phyloP scores from a whole-genome alignment of 371 early-diverging fungal genomes.

The Mucor indicus region DNA sequence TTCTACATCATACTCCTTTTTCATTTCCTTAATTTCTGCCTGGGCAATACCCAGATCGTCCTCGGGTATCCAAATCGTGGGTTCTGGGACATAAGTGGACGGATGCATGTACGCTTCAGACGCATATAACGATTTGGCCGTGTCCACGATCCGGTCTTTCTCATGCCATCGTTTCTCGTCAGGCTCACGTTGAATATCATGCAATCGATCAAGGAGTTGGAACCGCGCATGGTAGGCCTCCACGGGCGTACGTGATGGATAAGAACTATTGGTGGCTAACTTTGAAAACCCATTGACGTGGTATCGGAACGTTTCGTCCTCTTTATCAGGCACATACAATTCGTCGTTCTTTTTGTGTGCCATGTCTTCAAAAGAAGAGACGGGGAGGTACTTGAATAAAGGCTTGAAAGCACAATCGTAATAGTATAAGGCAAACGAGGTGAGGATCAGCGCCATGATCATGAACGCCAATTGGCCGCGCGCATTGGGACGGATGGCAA shows the following conservation, averaged over 20 bases:
- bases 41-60: slow-evolving; percentile 28
- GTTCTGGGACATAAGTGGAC: slow-evolving; percentile 8
- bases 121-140: slow-evolving; percentile 17
- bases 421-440: slow-evolving; percentile 46
- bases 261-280: slow-evolving; percentile 4
- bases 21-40: slow-evolving; percentile 14
- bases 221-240: slow-evolving; percentile 15
- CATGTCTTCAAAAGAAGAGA: slow-evolving; percentile 17
- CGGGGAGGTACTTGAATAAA: slow-evolving; percentile 63
- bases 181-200: slow-evolving; percentile 1
- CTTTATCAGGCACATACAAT: too few species aligned
- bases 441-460: slow-evolving; percentile 50
- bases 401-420: slow-evolving; percentile 67
- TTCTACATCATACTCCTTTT: slow-evolving; percentile 9
- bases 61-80: slow-evolving; percentile 34
- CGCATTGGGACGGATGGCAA: slow-evolving; percentile 51
- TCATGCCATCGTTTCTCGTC: too few species aligned
- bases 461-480: slow-evolving; percentile 53
- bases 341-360: slow-evolving; percentile 5
- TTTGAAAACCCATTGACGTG: not conserved
- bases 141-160: not conserved
- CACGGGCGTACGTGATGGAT: not conserved
- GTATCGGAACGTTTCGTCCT: not conserved
- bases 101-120: slow-evolving; percentile 30
- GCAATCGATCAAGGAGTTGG: slow-evolving; percentile 1